Evolutionary conservation across 23 red algal genomes (phyloP), one percentile per base, ranked within the genome.

Genomic region (Gracilariopsis chorda): DNA sequence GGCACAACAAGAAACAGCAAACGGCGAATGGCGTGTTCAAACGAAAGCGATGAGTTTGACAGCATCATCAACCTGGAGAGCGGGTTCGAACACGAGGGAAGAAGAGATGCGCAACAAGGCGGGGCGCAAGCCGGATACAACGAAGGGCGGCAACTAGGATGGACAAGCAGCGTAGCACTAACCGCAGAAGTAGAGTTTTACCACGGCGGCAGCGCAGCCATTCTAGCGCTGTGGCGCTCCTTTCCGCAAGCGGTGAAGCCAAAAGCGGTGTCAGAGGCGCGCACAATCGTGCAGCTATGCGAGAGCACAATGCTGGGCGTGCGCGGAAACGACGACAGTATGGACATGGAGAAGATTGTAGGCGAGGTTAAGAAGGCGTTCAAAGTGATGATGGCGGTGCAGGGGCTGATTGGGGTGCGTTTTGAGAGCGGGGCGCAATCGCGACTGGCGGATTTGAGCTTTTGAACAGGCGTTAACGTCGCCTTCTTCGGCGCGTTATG

Each of bases 101-200:
- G 46, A 1, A 3, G 7, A 0, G 19, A 51, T 16, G 51, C 28
- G 6, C 30, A 8, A 2, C 30, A 45, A 2, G 47, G 51, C 16
- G 59, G 80, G 3, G 80, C 80, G 28, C 8, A 30, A 39, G 35
- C 34, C 34, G 51, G 65, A 13, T 28, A n/a, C 39, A n/a, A 14
- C 3, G 51, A 65, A 3, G 85, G 67, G 20, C 85, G 65, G 9
- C 0, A 27, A 36, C 47, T 89, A 1, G 85, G 85, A 2, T 89
- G 65, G 65, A 17, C 24, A 28, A 32, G 42, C 65, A 47, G 48
- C 48, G 37, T 23, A 7, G 21, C 85, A 13, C 69, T 89, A 17
- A 41, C 64, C 33, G 17, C 69, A 14, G 65, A 89, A 73, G 23
- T 89, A 17, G 72, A 78, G 27, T 89, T 89, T 57, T 89, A 89